Evolutionary conservation across 345 rosid genomes (phyloP), one percentile per base, ranked within the genome.

Genomic region (Odontarrhena argentea): DNA sequence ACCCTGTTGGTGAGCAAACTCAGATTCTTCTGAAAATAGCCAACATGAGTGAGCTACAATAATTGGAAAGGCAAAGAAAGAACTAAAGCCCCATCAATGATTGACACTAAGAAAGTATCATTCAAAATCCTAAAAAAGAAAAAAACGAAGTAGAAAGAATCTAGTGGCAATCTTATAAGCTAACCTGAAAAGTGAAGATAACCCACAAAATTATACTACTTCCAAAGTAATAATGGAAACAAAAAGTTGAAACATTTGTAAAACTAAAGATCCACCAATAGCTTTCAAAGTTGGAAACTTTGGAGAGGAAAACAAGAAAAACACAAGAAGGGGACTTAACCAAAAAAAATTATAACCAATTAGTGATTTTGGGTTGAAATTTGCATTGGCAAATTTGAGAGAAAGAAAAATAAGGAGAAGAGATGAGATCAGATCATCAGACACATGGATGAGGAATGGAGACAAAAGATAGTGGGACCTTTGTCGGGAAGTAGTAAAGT

Each of bases 1-100:
- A 36, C 60, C 36, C 43, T 68, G 69, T 75, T 71, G 73, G 70
- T 69, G 67, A 51, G 74, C 67, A 72, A 73, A 75, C 77, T 80
- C 74, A 70, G 76, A 76, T 72, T 59, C 81, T 69, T 61, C 48
- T 71, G 68, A 74, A 79, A 80, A 30, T 28, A 60, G 48, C n/a
- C 50, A 24, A 63, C 50, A 36, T 67, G 62, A 70, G 57, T 66
- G 8, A 54, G 14, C 63, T 11, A 22, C 54, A 46, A 49, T 58
- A 68, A 68, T 48, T 38, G 48, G 15, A 36, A n/a, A 80, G 67
- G 62, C 43, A 66, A 76, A 70, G 70, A 75, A 80, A 77, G 57
- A 59, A 51, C 18, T 37, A 51, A 10, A 35, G 8, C 22, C 62
- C 22, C 43, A 52, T 2, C 30, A 45, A 45, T 52, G 37, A 63